Evolutionary conservation across 164 flowering plant genomes (phyloP).

Genomic region (Chimonanthus salicifolius): DNA sequence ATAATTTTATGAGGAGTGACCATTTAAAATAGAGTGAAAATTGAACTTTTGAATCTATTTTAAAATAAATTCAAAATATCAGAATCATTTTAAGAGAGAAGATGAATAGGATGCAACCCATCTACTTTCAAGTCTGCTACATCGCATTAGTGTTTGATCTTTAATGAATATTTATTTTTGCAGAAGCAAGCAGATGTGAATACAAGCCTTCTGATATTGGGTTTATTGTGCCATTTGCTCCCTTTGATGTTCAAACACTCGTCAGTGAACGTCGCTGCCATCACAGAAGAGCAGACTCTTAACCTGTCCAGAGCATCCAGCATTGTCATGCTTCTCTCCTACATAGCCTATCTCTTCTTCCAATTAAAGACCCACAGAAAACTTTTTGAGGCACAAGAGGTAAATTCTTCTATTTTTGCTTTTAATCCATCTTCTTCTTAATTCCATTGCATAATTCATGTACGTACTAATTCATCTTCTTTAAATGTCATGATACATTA

Average conservation of each 20-base stretch:
- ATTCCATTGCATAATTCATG: too few relatives aligned
- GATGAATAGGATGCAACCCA: neutral
- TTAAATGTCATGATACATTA: too few relatives aligned
- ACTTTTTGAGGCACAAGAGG: constrained; percentile 64
- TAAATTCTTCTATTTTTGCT: constrained; percentile 1
- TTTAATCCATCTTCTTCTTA: too few relatives aligned
- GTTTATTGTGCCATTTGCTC: constrained; percentile 58
- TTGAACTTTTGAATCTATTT: too few relatives aligned
- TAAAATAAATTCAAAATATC: too few relatives aligned
- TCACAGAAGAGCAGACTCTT: constrained; percentile 30
- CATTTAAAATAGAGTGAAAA: too few relatives aligned
- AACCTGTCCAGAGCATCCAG: constrained; percentile 64
- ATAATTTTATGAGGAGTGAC: too few relatives aligned
- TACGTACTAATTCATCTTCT: too few relatives aligned
- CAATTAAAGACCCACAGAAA: constrained; percentile 77
- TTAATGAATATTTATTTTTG: neutral
- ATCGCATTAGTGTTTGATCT: neutral
- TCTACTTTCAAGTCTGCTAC: neutral
- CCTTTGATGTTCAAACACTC: constrained; percentile 56
- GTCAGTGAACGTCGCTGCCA: constrained; percentile 8
- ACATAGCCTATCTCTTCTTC: constrained; percentile 62
- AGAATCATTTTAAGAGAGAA: too few relatives aligned
- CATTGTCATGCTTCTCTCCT: constrained; percentile 77
- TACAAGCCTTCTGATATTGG: constrained; percentile 58
- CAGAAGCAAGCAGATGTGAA: constrained; percentile 93